A percentile compares a stretch with the other conserved stretches of the same genome.
These are phyloP conservation scores for Collybia sp. DNA, from an alignment of 768 basidiomycete genomes.

Conservation along the genomic window DNA sequence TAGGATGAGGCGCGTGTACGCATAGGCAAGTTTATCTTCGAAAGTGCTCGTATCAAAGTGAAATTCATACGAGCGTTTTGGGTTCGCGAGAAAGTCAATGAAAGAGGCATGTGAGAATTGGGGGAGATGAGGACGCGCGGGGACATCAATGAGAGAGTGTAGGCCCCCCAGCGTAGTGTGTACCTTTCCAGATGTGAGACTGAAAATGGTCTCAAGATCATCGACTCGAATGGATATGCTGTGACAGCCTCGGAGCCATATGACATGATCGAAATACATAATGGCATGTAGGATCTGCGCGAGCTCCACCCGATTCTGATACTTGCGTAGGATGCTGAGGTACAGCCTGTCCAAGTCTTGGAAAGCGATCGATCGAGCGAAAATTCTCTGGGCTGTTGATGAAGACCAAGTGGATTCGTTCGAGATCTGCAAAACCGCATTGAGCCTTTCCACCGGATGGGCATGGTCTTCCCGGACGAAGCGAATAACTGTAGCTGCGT, in stretches of 20 bases:
- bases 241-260: no score
- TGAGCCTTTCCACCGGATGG: slow-evolving; percentile 5
- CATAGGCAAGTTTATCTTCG: no score
- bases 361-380: background rate
- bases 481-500: slow-evolving; percentile 6
- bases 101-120: slow-evolving; percentile 8
- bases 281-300: slow-evolving; percentile 4
- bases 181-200: background rate
- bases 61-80: background rate
- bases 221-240: no score
- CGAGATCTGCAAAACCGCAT: background rate
- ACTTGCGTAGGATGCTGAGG: no score
- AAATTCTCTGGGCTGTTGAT: background rate
- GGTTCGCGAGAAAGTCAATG: slow-evolving; percentile 7
- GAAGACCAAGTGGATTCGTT: background rate
- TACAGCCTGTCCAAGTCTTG: no score
- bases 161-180: slow-evolving; percentile 4
- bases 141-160: slow-evolving; percentile 7
- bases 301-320: no score
- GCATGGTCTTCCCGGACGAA: slow-evolving; percentile 6
- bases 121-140: slow-evolving; percentile 1
- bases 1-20: no score
- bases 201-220: slow-evolving; percentile 1
- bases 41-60: background rate
- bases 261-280: background rate